Evolutionary conservation across 768 basidiomycete genomes (phyloP), one percentile per base, ranked within the genome.

Genomic region (Mycena epipterygia): DNA sequence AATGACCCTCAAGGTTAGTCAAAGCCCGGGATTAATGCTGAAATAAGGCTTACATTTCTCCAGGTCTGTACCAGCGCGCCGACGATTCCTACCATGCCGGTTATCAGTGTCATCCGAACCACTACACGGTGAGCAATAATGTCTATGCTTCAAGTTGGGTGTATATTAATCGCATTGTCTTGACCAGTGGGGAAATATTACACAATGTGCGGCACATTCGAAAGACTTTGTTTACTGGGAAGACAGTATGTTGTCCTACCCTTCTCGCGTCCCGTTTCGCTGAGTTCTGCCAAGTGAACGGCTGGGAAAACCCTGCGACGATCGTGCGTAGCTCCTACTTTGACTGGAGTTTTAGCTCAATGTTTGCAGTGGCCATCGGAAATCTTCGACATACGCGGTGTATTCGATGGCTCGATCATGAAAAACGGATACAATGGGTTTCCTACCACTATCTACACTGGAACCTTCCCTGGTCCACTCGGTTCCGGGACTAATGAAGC

Each of bases 151-250:
- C 21, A 33, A 46, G 41, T 25, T 53, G 1, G 49, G 2, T 16
- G 23, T 35, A n/a, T 2, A 13, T 30, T 32, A 4, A 69, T 56
- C 27, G 13, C 25, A 8, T 39, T 27, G 19, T 32, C 4, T 32
- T 8, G 1, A 14, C 27, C 21, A 71, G 70, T 71, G 70, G 70
- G 70, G 70, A 6, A 71, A 71, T 21, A 71, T 71, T 13, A 61
- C 70, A 2, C 39, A 48, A 42, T 71, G 70, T n/a, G 70, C 70
- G 16, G 70, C 70, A 5, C 61, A 58, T 7, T 66, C 70, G 29
- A 66, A 55, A 13, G 70, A 71, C 30, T 66, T 71, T n/a, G 70
- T 71, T 30, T 71, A 71, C 23, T 71, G 70, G 70, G 58, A 66
- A 61, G 70, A 71, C 53, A 71, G 70, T 71, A 29, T n/a, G 70